phyloP scores from a whole-genome alignment of 495 filamentous ascomycete species.

The Massariosphaeria phaeospora region DNA sequence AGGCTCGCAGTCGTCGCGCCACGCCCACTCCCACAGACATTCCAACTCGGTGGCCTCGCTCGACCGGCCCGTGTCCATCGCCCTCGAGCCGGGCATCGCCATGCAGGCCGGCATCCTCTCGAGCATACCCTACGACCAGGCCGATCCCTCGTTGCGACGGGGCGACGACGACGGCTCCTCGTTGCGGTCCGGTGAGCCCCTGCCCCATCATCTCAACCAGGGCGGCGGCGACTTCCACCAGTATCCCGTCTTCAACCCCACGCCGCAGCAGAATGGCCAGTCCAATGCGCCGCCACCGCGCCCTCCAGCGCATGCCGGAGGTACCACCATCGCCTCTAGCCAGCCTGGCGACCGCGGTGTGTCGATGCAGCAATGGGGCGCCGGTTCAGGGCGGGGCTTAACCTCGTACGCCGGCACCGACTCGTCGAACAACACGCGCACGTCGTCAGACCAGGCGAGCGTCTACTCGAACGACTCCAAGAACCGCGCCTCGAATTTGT shows the following conservation, averaged over 20 bases:
- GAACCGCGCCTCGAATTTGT: constrained; percentile 37
- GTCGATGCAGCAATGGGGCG: constrained; percentile 70
- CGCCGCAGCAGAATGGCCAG: constrained; percentile 43
- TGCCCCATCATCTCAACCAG: constrained; percentile 78
- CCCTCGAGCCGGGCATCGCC: constrained; percentile 55
- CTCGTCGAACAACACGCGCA: constrained; percentile 63
- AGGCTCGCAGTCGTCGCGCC: constrained; percentile 70
- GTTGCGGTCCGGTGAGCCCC: constrained; percentile 63
- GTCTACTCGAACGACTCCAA: constrained; percentile 51
- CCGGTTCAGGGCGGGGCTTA: constrained; percentile 50
- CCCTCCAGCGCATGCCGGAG: constrained; percentile 54
- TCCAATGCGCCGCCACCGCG: constrained; percentile 65
- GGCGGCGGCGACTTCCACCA: constrained; percentile 78
- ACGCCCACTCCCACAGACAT: constrained; percentile 74
- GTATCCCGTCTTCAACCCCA: constrained; percentile 69
- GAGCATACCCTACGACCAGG: constrained; percentile 78
- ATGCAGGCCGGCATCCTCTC: constrained; percentile 83
- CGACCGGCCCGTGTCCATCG: constrained; percentile 53
- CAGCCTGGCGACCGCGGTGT: constrained; percentile 60
- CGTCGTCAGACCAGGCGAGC: constrained; percentile 65
- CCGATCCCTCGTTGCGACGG: constrained; percentile 37
- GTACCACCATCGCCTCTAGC: constrained; percentile 61
- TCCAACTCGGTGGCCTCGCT: constrained; percentile 75
- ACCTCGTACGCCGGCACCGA: constrained; percentile 59
- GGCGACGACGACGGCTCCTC: constrained; percentile 57